phyloP scores from a whole-genome alignment of 2,329 filamentous ascomycete species.

The Diaporthe vexans region DNA sequence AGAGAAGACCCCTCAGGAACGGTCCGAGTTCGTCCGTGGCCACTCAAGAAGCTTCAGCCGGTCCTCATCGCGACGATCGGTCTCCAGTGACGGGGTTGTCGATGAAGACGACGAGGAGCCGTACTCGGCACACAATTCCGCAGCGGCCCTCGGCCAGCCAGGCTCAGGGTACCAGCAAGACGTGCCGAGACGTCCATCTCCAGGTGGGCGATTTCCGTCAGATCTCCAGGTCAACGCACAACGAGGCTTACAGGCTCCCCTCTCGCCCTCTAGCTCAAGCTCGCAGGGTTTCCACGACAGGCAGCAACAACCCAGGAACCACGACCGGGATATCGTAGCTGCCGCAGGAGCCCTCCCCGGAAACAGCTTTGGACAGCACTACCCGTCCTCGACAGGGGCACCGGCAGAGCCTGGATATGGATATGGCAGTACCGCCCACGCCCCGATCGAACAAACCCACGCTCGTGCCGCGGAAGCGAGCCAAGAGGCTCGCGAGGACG shows the following conservation, averaged over 20 bases:
- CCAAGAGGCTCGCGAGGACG: slow-evolving; percentile 66
- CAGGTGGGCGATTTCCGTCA: slow-evolving; percentile 97
- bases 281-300: slow-evolving; percentile 66
- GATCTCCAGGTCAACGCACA: slow-evolving; percentile 86
- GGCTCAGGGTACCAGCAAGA: slow-evolving; percentile 59
- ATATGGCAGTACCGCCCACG: slow-evolving; percentile 62
- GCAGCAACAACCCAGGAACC: slow-evolving; percentile 37
- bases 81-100: slow-evolving; percentile 81
- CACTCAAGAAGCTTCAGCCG: slow-evolving; percentile 85
- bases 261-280: slow-evolving; percentile 86
- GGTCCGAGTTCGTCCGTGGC: slow-evolving; percentile 86
- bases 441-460: slow-evolving; percentile 62
- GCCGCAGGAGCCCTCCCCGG: slow-evolving; percentile 69
- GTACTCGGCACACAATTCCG: slow-evolving; percentile 69
- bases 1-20: slow-evolving; percentile 89
- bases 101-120: slow-evolving; percentile 81
- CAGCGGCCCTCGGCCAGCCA: slow-evolving; percentile 63
- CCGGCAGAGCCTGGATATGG: slow-evolving; percentile 46
- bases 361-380: slow-evolving; percentile 55
- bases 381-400: slow-evolving; percentile 40
- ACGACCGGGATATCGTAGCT: slow-evolving; percentile 72
- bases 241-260: slow-evolving; percentile 83
- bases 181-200: slow-evolving; percentile 78
- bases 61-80: slow-evolving; percentile 67
- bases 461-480: slow-evolving; percentile 65